A percentile compares a stretch with the other conserved stretches of the same genome.
Evolutionary conservation across 2,329 filamentous ascomycete genomes (phyloP).

Genomic region (Cordyceps farinosa): DNA sequence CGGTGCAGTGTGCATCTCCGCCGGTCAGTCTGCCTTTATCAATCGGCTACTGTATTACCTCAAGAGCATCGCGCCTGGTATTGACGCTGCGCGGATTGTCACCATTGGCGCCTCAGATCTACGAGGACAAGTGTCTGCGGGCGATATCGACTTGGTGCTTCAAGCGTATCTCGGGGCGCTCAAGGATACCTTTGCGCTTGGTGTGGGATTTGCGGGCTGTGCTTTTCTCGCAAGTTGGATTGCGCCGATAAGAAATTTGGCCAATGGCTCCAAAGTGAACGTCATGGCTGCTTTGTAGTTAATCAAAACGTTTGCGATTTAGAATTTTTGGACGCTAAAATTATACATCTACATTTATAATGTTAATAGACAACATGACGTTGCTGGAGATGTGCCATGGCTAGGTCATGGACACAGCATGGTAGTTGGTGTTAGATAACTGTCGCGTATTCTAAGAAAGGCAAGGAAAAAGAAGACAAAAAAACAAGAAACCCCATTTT

Average conservation of each 20-base stretch:
- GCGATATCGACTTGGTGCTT: not conserved
- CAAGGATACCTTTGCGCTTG: slow-evolving; percentile 6
- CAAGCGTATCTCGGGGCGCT: not conserved
- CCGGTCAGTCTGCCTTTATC: not conserved
- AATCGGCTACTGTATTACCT: slow-evolving; percentile 4
- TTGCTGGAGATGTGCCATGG: not conserved
- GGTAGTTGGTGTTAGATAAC: no score
- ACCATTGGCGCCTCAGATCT: slow-evolving; percentile 4
- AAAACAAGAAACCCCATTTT: no score
- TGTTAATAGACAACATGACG: not conserved
- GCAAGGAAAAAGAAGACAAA: no score
- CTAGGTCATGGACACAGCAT: not conserved
- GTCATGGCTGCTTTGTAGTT: not conserved
- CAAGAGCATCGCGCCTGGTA: not conserved
- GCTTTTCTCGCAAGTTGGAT: slow-evolving; percentile 10
- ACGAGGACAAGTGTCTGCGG: not conserved
- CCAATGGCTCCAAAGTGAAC: not conserved
- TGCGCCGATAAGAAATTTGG: slow-evolving; percentile 1
- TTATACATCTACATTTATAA: no score
- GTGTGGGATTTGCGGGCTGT: slow-evolving; percentile 3
- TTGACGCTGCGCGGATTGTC: not conserved
- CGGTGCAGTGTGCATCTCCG: slow-evolving; percentile 6
- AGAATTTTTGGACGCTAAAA: no score
- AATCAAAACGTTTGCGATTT: not conserved
- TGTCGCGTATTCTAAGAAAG: no score